phyloP scores from a whole-genome alignment of 2,329 filamentous ascomycete species.

The Trichothecium sympodiale region DNA sequence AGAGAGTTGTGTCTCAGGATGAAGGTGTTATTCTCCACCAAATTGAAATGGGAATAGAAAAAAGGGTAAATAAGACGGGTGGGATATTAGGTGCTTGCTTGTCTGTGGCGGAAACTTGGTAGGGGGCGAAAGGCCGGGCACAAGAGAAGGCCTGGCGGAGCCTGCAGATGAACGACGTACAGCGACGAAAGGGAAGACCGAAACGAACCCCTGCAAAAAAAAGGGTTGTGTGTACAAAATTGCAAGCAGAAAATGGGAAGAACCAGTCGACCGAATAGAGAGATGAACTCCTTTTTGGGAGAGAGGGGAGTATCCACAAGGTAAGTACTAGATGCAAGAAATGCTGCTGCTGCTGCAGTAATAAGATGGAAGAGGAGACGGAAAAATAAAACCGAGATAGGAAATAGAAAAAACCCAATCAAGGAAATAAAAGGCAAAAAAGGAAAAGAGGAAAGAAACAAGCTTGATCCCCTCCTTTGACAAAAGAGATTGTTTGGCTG shows the following conservation, averaged over 20 bases:
- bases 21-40: conserved; percentile 4
- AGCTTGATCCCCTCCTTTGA: conserved; percentile 5
- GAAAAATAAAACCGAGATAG: conserved; percentile 9
- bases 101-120: no score
- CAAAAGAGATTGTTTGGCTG: conserved; percentile 11
- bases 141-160: background rate
- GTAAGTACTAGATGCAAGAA: no score
- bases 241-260: conserved; percentile 9
- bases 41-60: conserved; percentile 4
- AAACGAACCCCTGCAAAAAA: background rate
- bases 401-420: conserved; percentile 12
- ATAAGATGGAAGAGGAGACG: conserved; percentile 6
- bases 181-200: background rate
- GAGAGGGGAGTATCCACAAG: conserved; percentile 4
- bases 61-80: background rate
- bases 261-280: conserved; percentile 3
- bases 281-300: background rate
- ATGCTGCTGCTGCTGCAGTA: no score
- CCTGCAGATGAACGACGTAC: no score
- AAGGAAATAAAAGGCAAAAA: conserved; percentile 17
- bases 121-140: no score
- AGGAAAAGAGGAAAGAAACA: conserved; percentile 12
- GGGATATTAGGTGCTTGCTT: no score
- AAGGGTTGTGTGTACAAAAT: conserved; percentile 2
- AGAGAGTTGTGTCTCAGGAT: conserved; percentile 2